These are phyloP conservation scores for Lichtheimia corymbifera DNA, from an alignment of 371 early-diverging fungal genomes.

Conservation along the genomic window DNA sequence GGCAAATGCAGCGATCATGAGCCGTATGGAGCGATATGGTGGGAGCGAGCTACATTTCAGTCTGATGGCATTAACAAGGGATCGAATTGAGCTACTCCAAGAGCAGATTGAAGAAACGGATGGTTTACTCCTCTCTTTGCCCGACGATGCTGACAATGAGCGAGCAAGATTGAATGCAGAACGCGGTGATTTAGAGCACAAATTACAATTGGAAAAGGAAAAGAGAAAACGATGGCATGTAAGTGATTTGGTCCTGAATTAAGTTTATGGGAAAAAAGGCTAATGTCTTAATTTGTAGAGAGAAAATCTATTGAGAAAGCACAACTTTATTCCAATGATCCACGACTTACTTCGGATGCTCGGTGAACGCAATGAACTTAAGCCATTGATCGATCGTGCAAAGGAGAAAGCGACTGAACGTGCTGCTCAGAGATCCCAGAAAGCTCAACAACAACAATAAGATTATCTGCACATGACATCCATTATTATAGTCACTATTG, in stretches of 20 bases:
- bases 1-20: constrained; percentile 72
- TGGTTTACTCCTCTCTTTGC: constrained; percentile 36
- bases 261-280: background rate
- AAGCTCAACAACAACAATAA: too few relatives aligned
- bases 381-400: constrained; percentile 53
- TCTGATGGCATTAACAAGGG: constrained; percentile 82
- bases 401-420: constrained; percentile 39
- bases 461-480: too few relatives aligned
- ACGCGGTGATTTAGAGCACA: constrained; percentile 37
- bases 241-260: constrained; percentile 19
- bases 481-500: too few relatives aligned
- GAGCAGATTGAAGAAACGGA: constrained; percentile 57
- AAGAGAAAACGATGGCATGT: constrained; percentile 50
- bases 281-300: constrained; percentile 29
- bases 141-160: constrained; percentile 38
- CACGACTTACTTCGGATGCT: constrained; percentile 67
- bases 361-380: constrained; percentile 64
- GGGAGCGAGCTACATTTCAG: constrained; percentile 81
- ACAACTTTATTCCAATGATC: constrained; percentile 83
- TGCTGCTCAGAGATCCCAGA: constrained; percentile 10
- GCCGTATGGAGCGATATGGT: constrained; percentile 68
- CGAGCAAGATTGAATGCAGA: constrained; percentile 30
- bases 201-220: constrained; percentile 50
- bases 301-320: constrained; percentile 77
- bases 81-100: constrained; percentile 58